Percentiles rank a stretch among this genome's conserved stretches.
Evolutionary conservation across 2,329 filamentous ascomycete genomes (phyloP).

Genomic region (Microsporum canis): DNA sequence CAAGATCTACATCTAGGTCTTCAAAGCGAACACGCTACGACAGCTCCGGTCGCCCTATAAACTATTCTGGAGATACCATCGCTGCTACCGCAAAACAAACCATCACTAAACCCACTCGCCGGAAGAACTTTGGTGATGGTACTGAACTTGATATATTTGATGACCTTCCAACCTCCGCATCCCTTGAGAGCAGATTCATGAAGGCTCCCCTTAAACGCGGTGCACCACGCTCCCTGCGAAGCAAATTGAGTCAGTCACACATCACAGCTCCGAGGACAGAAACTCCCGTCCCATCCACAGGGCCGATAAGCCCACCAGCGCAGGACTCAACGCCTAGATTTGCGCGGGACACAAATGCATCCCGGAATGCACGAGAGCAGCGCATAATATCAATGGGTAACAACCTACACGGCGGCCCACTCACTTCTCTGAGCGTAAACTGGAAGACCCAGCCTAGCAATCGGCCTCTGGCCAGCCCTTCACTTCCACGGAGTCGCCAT

Average conservation of each 20-base stretch:
- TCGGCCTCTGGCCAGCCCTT: conserved; percentile 41
- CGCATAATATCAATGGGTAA: conserved; percentile 39
- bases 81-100: conserved; percentile 53
- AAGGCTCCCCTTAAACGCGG: conserved; percentile 64
- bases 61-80: conserved; percentile 38
- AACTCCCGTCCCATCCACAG: conserved; percentile 41
- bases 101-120: conserved; percentile 59
- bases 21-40: conserved; percentile 36
- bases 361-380: conserved; percentile 52
- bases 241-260: conserved; percentile 37
- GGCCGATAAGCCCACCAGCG: conserved; percentile 47
- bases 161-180: conserved; percentile 78
- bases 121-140: conserved; percentile 76
- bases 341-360: conserved; percentile 55
- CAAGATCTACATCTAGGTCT: conserved; percentile 33
- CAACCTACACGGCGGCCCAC: conserved; percentile 27
- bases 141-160: conserved; percentile 89
- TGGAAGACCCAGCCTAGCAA: conserved; percentile 47
- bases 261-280: conserved; percentile 22
- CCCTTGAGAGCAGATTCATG: conserved; percentile 68
- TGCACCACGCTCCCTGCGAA: conserved; percentile 51
- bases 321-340: conserved; percentile 49
- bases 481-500: conserved; percentile 38
- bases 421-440: conserved; percentile 45
- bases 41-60: conserved; percentile 37